phyloP scores from a whole-genome alignment of 2,329 filamentous ascomycete genomes.

The Lecanicillium sp. region DNA sequence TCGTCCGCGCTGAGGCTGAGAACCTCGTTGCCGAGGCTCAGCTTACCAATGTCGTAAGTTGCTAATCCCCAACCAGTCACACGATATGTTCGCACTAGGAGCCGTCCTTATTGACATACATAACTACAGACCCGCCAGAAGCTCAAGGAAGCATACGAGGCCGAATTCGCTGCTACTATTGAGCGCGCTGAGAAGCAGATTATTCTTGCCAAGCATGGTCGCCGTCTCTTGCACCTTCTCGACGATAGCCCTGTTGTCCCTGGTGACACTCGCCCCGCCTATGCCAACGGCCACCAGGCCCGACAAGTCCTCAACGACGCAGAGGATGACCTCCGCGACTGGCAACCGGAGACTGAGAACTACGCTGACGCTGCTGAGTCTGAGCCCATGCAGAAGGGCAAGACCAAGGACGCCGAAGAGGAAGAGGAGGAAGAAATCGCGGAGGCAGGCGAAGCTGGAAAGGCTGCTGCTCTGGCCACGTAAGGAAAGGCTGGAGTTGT shows the following conservation, averaged over 20 bases:
- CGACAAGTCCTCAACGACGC: conserved; percentile 86
- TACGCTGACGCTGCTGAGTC: conserved; percentile 5
- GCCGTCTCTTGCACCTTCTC: conserved; percentile 72
- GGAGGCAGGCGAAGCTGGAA: neutral
- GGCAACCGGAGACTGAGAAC: conserved; percentile 44
- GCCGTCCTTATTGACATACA: no score
- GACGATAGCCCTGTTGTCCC: conserved; percentile 88
- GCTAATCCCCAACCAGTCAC: no score
- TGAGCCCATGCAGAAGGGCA: neutral
- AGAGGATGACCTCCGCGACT: conserved; percentile 76
- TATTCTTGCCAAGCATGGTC: conserved; percentile 84
- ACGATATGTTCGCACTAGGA: no score
- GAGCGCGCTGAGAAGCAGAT: conserved; percentile 97
- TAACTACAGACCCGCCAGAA: conserved; percentile 86
- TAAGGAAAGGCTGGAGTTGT: no score
- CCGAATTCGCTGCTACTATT: conserved; percentile 83
- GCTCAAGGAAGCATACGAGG: conserved; percentile 86
- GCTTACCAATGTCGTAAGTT: conserved; percentile 79
- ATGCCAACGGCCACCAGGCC: conserved; percentile 57
- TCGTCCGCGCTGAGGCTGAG: conserved; percentile 92
- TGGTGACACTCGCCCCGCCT: conserved; percentile 66
- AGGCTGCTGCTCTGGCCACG: conserved; percentile 1
- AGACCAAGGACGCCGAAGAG: neutral
- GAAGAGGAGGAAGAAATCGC: neutral
- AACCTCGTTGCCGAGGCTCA: conserved; percentile 94